A percentile compares a stretch with the other conserved stretches of the same genome.
Evolutionary conservation across 495 filamentous ascomycete species (phyloP).

Genomic region (Aspergillus steynii): DNA sequence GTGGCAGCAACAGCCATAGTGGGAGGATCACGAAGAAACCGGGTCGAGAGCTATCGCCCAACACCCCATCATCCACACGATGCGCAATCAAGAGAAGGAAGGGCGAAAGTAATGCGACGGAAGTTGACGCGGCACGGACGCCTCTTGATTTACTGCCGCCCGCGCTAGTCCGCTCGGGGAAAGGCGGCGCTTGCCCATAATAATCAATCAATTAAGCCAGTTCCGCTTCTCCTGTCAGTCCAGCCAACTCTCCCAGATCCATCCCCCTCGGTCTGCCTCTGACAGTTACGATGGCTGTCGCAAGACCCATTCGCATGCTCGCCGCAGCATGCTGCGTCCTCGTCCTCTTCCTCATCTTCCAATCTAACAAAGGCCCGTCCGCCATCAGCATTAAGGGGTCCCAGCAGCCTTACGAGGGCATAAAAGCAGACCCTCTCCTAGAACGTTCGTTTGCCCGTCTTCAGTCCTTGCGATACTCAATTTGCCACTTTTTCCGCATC

Average conservation of each 20-base stretch:
- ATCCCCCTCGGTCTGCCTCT: conserved; percentile 23
- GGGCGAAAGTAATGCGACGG: neutral
- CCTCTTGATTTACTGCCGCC: conserved; percentile 7
- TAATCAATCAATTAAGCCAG: neutral
- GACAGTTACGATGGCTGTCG: conserved; percentile 67
- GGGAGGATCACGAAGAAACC: neutral
- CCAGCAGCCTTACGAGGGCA: conserved; percentile 41
- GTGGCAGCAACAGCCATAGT: conserved; percentile 51
- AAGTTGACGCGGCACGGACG: conserved; percentile 17
- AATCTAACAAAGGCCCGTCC: conserved; percentile 56
- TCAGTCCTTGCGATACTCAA: conserved; percentile 7
- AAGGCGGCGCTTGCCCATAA: conserved; percentile 23
- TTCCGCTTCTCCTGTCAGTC: conserved; percentile 13
- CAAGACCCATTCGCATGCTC: conserved; percentile 78
- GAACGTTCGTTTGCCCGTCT: conserved; percentile 60
- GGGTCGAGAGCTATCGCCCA: neutral
- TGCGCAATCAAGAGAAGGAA: conserved; percentile 3
- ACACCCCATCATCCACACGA: conserved; percentile 10
- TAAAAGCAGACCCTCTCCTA: conserved; percentile 75
- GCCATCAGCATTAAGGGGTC: conserved; percentile 33
- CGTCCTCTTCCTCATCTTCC: conserved; percentile 72
- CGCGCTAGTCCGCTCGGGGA: conserved; percentile 33
- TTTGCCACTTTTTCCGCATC: conserved; percentile 4
- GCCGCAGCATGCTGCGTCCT: conserved; percentile 67
- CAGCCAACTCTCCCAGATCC: conserved; percentile 14